Base-by-base conservation (phyloP, 768 basidiomycete species). In the Chalciporus pseudorubinellus region DNA sequence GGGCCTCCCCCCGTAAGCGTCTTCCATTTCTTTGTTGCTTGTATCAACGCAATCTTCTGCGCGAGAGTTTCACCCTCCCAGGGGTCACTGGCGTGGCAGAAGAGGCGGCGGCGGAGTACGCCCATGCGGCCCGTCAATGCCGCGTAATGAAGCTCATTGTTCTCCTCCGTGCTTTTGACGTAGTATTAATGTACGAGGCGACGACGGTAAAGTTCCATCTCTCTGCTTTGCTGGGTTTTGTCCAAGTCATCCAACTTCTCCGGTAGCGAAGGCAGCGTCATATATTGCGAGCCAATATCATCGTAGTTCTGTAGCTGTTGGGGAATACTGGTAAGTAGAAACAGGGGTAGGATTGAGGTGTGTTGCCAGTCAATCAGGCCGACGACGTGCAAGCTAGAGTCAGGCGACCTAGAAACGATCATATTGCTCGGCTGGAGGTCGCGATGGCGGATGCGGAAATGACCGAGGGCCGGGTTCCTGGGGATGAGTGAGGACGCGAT, bases 291-390 rank as follows among this genome's bases (percentile, higher is more conserved):
- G 39, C 18, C n/a, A 2, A 4, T 16, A 21, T 46, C 51, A 16
- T 21, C 40, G 18, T 46, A 46, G 24, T 42, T 52, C 33, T 46
- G 51, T 3, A 41, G 4, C 2, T 21, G 44, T 6, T 19, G 13
- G 1, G 39, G 49, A 19, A 52, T 42, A 55, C 74, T 69, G 31
- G 76, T 70, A 52, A 70, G 72, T 69, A 82, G 79, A 68, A 77
- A 81, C 56, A 55, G 21, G 62, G 80, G 79, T 26, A 81, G 72
- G 70, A 82, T 76, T 4, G 78, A 68, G 56, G 80, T 53, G 66
- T 81, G 78, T 71, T 81, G 79, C 79, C 77, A 80, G 73, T 80
- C 78, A 48, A 79, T 13, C 66, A 79, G 53, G 69, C 77, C 56
- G 49, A 72, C 66, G 61, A 81, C 53, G 33, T 74, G 44, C 58